These are phyloP conservation scores for Fusarium palustre DNA, from an alignment of 2,329 filamentous ascomycete species.

Conservation along the genomic window DNA sequence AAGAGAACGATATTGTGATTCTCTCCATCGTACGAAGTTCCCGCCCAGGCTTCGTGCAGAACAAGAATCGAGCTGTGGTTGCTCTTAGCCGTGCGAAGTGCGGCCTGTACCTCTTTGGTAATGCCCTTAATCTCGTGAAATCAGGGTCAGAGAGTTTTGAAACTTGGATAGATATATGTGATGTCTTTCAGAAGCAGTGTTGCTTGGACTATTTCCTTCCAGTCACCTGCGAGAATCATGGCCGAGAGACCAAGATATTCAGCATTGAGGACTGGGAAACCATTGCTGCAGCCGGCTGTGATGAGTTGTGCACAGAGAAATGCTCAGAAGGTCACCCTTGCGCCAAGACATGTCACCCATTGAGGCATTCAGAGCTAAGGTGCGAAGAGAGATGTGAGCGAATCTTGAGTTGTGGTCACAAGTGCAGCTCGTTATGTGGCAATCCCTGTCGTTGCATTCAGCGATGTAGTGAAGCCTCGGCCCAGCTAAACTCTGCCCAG, in stretches of 20 bases:
- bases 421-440: conserved; percentile 33
- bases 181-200: conserved; percentile 55
- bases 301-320: conserved; percentile 18
- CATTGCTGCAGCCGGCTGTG: conserved; percentile 41
- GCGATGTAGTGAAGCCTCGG: conserved; percentile 20
- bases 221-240: conserved; percentile 72
- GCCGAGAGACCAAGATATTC: conserved; percentile 61
- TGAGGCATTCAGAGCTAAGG: conserved; percentile 36
- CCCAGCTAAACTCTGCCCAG: neutral
- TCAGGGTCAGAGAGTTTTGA: conserved; percentile 55
- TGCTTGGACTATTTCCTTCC: conserved; percentile 61
- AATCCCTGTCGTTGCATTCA: conserved; percentile 30
- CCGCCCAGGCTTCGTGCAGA: conserved; percentile 78
- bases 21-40: conserved; percentile 84
- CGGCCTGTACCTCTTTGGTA: conserved; percentile 88
- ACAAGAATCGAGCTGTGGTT: conserved; percentile 69
- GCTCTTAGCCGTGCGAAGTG: conserved; percentile 76
- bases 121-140: conserved; percentile 65
- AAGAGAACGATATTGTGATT: conserved; percentile 87
- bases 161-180: conserved; percentile 57
- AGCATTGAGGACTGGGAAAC: conserved; percentile 64
- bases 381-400: conserved; percentile 47
- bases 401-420: conserved; percentile 38
- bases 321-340: conserved; percentile 44
- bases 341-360: conserved; percentile 33